These are phyloP conservation scores for Smittium culicis DNA, from an alignment of 371 early-diverging fungal species.

Conservation along the genomic window DNA sequence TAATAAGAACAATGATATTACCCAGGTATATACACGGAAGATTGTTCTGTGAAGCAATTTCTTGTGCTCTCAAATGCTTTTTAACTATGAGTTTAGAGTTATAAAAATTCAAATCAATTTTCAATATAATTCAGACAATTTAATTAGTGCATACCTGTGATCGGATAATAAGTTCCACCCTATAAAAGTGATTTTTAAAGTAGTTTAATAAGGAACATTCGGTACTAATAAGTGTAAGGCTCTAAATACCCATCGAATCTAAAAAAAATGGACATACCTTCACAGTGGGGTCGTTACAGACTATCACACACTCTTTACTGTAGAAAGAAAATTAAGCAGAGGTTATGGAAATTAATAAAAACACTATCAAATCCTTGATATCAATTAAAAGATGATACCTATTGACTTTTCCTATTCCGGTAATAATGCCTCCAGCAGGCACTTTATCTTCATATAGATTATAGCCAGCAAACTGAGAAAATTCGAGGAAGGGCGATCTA, in stretches of 20 bases:
- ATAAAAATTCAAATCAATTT: neutral
- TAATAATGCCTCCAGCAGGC: conserved; percentile 87
- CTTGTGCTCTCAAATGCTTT: conserved; percentile 96
- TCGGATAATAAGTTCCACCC: conserved; percentile 96
- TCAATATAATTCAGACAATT: neutral
- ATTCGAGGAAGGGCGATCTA: conserved; percentile 85
- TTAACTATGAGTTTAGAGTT: conserved; percentile 40
- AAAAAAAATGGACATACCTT: conserved; percentile 30
- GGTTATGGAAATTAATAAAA: neutral
- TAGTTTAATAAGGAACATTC: no score
- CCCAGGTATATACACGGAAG: conserved; percentile 87
- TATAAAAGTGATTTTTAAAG: neutral
- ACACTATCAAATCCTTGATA: neutral
- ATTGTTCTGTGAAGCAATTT: conserved; percentile 85
- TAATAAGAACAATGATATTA: neutral
- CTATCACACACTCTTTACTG: conserved; percentile 85
- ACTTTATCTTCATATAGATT: conserved; percentile 74
- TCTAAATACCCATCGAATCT: no score
- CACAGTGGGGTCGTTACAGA: conserved; percentile 88
- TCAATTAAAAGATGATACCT: conserved; percentile 20
- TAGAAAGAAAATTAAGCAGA: neutral
- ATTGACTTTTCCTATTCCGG: conserved; percentile 90
- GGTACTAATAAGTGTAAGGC: no score
- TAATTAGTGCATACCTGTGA: conserved; percentile 33
- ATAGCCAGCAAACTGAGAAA: conserved; percentile 88